Evolutionary conservation across 805 yeast species (phyloP).

Genomic region (Metschnikowia aberdeeniae): DNA sequence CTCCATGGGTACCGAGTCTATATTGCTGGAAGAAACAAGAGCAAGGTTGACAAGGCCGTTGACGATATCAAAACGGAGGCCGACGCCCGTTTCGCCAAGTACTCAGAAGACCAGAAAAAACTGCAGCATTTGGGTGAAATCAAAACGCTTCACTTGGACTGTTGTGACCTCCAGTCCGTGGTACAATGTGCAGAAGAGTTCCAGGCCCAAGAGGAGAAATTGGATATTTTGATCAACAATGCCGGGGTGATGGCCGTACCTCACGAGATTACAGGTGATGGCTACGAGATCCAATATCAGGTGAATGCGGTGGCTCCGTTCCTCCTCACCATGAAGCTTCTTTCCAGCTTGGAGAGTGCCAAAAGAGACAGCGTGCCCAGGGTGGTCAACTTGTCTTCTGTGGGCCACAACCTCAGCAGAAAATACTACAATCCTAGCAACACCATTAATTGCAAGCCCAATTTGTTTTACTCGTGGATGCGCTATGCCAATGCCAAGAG

Average conservation of each 20-base stretch:
- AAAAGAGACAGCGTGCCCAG: constrained; percentile 22
- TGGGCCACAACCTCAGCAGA: constrained; percentile 28
- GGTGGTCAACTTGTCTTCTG: constrained; percentile 29
- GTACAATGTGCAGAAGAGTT: constrained; percentile 22
- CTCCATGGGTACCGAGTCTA: constrained; percentile 38
- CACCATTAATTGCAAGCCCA: constrained; percentile 24
- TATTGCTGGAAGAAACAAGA: constrained; percentile 33
- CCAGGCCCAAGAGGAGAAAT: constrained; percentile 20
- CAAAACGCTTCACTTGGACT: constrained; percentile 14
- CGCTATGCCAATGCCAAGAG: constrained; percentile 36
- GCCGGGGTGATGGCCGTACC: constrained; percentile 44
- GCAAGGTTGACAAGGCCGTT: constrained; percentile 31
- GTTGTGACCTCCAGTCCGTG: constrained; percentile 16
- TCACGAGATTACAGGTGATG: constrained; percentile 31
- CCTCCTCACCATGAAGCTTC: constrained; percentile 28
- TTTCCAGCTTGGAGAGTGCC: constrained; percentile 25
- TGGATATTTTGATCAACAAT: constrained; percentile 36
- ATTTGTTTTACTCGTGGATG: constrained; percentile 24
- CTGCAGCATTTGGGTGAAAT: constrained; percentile 14
- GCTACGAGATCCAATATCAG: constrained; percentile 39
- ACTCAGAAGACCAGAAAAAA: constrained; percentile 25
- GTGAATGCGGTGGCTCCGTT: constrained; percentile 35
- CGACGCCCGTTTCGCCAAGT: constrained; percentile 20
- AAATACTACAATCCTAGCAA: constrained; percentile 25
- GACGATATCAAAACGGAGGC: constrained; percentile 33